These are phyloP conservation scores for Starmerella riodocensis DNA, from an alignment of 805 yeast genomes.

Conservation along the genomic window DNA sequence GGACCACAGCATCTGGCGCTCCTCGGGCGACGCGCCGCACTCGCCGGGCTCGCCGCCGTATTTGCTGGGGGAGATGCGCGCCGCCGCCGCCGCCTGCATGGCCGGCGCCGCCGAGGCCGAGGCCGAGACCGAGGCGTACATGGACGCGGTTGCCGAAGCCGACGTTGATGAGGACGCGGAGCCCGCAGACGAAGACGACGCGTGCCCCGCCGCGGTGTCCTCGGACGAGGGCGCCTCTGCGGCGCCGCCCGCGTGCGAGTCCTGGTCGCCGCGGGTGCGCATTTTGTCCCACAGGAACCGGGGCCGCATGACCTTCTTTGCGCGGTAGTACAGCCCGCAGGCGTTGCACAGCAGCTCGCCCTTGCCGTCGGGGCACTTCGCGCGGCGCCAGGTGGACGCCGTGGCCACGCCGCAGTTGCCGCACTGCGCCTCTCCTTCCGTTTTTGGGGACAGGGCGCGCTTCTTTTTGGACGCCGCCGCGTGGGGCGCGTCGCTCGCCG, in stretches of 20 bases:
- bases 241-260: not conserved
- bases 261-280: constrained; percentile 5
- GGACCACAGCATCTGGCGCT: not conserved
- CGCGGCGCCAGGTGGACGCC: constrained; percentile 21
- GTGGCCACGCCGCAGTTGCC: constrained; percentile 19
- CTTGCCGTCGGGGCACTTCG: constrained; percentile 9
- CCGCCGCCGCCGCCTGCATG: not conserved
- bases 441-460: constrained; percentile 4
- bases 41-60: too few relatives aligned
- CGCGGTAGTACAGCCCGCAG: constrained; percentile 26
- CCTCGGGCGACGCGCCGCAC: not conserved
- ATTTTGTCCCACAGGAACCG: constrained; percentile 22
- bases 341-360: constrained; percentile 22
- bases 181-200: not conserved
- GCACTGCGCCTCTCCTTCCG: constrained; percentile 13
- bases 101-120: not conserved
- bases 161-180: not conserved
- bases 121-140: not conserved
- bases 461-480: not conserved
- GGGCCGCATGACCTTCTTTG: constrained; percentile 26
- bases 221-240: not conserved
- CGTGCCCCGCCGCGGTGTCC: not conserved
- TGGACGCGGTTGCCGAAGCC: not conserved
- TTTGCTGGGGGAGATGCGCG: too few relatives aligned
- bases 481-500: constrained; percentile 1